Evolutionary conservation across 805 yeast genomes (phyloP).

Genomic region (Saturnispora bothae): DNA sequence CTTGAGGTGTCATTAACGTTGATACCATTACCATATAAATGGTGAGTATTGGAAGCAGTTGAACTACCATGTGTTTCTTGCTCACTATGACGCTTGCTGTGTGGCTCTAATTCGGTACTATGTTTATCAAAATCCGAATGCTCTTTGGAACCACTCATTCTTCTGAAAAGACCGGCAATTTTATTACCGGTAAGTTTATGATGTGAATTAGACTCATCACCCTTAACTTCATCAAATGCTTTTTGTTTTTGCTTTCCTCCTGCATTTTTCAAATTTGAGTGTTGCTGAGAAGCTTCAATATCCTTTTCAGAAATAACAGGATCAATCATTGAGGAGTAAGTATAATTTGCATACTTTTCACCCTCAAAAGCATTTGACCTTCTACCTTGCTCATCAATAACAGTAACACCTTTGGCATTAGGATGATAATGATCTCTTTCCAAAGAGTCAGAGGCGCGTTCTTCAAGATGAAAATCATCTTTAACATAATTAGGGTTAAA

Average conservation of each 20-base stretch:
- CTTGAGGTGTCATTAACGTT: neutral
- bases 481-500: neutral
- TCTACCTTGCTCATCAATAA: neutral
- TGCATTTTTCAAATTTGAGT: neutral
- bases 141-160: constrained; percentile 1
- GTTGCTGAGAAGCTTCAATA: constrained; percentile 10
- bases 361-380: neutral
- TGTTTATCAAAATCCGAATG: neutral
- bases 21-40: neutral
- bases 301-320: constrained; percentile 17
- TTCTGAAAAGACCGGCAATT: constrained; percentile 5
- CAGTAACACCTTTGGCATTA: neutral
- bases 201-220: neutral
- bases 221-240: neutral
- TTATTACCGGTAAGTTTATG: neutral
- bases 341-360: constrained; percentile 13
- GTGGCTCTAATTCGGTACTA: neutral
- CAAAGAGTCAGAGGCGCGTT: neutral
- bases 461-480: neutral
- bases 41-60: constrained; percentile 1
- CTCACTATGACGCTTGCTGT: neutral
- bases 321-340: constrained; percentile 23
- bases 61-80: neutral
- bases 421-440: neutral
- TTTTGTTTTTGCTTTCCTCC: neutral